A percentile compares a stretch with the other conserved stretches of the same genome.
Conservation (phyloP, 352 stramenopile species). For the Pythium guiyangense region DNA sequence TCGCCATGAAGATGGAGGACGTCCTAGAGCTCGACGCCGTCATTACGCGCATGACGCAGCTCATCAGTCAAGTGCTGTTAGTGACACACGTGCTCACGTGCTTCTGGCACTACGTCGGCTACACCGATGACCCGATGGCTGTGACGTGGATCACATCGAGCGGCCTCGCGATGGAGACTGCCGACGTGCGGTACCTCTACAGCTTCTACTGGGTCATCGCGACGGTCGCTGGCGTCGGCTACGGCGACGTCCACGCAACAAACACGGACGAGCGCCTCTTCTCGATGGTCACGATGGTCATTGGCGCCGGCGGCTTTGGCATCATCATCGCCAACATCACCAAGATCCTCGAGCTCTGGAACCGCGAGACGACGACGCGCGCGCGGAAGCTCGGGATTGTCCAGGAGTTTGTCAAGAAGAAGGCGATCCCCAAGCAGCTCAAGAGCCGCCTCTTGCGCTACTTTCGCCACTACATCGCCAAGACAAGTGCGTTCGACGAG, state of each 20-base stretch:
- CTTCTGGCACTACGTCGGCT: constrained; percentile 75
- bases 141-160: constrained; percentile 46
- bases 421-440: constrained; percentile 43
- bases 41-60: constrained; percentile 47
- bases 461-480: constrained; percentile 78
- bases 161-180: constrained; percentile 19
- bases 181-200: constrained; percentile 59
- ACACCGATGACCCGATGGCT: constrained; percentile 19
- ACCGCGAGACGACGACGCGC: constrained; percentile 49
- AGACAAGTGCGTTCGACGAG: constrained; percentile 73
- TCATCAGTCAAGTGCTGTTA: constrained; percentile 66
- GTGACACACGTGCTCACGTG: constrained; percentile 71
- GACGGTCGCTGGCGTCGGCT: constrained; percentile 77
- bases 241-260: constrained; percentile 72
- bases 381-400: constrained; percentile 59
- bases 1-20: constrained; percentile 72
- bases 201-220: constrained; percentile 85
- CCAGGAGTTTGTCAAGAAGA: constrained; percentile 60
- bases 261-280: constrained; percentile 70
- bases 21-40: constrained; percentile 59
- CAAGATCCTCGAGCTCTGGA: constrained; percentile 79
- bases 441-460: constrained; percentile 58
- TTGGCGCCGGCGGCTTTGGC: constrained; percentile 73
- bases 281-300: constrained; percentile 62
- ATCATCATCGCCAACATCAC: constrained; percentile 84